Evolutionary conservation across 2,329 filamentous ascomycete genomes (phyloP).

Genomic region (Calonectria henricotiae): DNA sequence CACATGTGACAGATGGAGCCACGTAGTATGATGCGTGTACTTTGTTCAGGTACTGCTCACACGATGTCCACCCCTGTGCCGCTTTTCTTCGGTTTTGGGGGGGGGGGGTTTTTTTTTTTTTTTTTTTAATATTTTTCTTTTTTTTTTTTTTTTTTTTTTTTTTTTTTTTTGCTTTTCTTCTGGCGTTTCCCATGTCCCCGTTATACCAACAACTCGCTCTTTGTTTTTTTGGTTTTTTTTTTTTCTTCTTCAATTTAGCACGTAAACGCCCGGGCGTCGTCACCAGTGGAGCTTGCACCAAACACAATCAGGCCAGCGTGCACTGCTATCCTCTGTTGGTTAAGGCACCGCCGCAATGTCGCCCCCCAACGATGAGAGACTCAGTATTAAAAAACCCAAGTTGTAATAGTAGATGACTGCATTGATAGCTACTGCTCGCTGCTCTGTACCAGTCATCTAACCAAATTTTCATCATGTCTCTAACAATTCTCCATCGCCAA

Average conservation of each 20-base stretch:
- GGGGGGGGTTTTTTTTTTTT: neutral
- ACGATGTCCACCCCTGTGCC: too few species aligned
- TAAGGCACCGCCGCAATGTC: neutral
- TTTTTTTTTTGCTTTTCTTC: neutral
- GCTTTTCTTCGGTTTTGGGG: too few species aligned
- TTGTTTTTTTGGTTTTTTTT: neutral
- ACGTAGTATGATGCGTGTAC: too few species aligned
- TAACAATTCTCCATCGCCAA: conserved; percentile 10
- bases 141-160: neutral
- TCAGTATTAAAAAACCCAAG: neutral
- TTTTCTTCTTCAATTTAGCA: neutral
- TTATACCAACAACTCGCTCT: neutral
- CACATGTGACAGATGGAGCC: too few species aligned
- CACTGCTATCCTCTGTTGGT: neutral
- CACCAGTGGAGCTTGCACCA: conserved; percentile 12
- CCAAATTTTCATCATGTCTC: neutral
- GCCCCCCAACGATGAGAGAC: neutral
- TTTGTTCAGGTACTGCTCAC: too few species aligned
- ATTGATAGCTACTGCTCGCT: neutral
- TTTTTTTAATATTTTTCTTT: neutral
- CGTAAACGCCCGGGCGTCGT: conserved; percentile 18
- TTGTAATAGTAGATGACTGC: neutral
- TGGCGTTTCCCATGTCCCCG: neutral
- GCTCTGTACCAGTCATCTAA: neutral
- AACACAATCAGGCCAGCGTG: conserved; percentile 5